Evolutionary conservation across 305 asterid genomes (phyloP), one percentile per base, ranked within the genome.

Genomic region (Fraxinus nigra): DNA sequence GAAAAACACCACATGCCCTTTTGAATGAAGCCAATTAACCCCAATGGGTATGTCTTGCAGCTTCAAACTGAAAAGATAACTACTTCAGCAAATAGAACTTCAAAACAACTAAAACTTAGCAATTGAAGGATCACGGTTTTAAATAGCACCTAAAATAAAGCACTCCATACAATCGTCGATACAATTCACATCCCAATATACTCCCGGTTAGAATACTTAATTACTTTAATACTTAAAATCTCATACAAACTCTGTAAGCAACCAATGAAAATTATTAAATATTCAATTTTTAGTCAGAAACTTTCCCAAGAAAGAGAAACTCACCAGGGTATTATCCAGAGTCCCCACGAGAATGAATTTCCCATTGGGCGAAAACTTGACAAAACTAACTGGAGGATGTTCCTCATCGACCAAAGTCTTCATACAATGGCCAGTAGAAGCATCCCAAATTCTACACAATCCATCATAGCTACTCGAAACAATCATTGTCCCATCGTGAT

Each of bases 371-470:
- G 63, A 51, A 51, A 51, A 51, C 63, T 51, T 51, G 24, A 51
- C 63, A 18, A 51, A 51, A 51, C 98, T 94, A 85, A 96, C 98
- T 14, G 98, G 97, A 14, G 99, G 99, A 43, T 92, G 95, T 82
- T 96, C 99, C 73, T 96, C 99, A 78, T 96, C 98, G 77, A 94
- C 92, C 81, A 96, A 85, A 61, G 99, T 96, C 93, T 96, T 96
- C 84, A 92, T 81, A 89, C 99, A 96, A 88, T 93, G 98, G 43
- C 99, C 98, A 35, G 99, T 96, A 11, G 97, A 88, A 80, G 97
- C 93, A 87, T 96, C 97, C 99, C 99, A 94, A 87, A 96, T 90
- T 92, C 98, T 90, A 82, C 99, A 96, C 78, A 96, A 87, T 80
- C 99, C 99, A 87, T 96, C 99, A 78, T 93, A 94, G 77, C 99